phyloP scores from a whole-genome alignment of 1,284 basidiomycete genomes.

The Ceratobasidium sp. region DNA sequence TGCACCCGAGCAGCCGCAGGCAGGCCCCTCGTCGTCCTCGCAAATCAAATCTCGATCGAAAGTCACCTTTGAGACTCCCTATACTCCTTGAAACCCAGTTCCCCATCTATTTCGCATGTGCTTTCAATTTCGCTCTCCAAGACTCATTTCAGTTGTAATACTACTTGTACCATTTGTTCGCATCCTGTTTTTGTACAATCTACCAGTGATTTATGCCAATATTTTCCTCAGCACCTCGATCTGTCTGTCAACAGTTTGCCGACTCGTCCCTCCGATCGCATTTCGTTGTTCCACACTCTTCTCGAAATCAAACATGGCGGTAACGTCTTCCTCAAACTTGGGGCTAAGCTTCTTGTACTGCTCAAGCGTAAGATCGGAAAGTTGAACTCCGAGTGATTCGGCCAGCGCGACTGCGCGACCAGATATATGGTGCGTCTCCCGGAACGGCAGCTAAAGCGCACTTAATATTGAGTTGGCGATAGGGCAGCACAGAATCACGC shows the following conservation, averaged over 20 bases:
- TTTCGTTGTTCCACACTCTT: slow-evolving; percentile 92
- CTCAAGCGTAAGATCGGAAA: slow-evolving; percentile 79
- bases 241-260: slow-evolving; percentile 85
- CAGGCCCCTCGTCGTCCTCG: slow-evolving; percentile 12
- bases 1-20: not conserved
- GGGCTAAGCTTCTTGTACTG: slow-evolving; percentile 80
- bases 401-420: slow-evolving; percentile 95
- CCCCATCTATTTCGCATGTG: not conserved
- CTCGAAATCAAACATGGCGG: slow-evolving; percentile 88
- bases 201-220: slow-evolving; percentile 46
- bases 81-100: slow-evolving; percentile 1
- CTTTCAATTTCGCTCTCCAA: slow-evolving; percentile 10
- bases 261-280: slow-evolving; percentile 91
- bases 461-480: no score
- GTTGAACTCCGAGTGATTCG: slow-evolving; percentile 79
- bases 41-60: slow-evolving; percentile 11
- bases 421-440: slow-evolving; percentile 98
- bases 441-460: slow-evolving; percentile 85
- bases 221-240: slow-evolving; percentile 69
- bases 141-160: slow-evolving; percentile 27
- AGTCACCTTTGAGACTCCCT: slow-evolving; percentile 18
- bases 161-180: slow-evolving; percentile 25
- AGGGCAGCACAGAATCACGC: slow-evolving; percentile 48
- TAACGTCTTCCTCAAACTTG: slow-evolving; percentile 84
- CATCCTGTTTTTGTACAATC: not conserved